phyloP scores from a whole-genome alignment of 305 asterid genomes.

The Fraxinus paxiana region DNA sequence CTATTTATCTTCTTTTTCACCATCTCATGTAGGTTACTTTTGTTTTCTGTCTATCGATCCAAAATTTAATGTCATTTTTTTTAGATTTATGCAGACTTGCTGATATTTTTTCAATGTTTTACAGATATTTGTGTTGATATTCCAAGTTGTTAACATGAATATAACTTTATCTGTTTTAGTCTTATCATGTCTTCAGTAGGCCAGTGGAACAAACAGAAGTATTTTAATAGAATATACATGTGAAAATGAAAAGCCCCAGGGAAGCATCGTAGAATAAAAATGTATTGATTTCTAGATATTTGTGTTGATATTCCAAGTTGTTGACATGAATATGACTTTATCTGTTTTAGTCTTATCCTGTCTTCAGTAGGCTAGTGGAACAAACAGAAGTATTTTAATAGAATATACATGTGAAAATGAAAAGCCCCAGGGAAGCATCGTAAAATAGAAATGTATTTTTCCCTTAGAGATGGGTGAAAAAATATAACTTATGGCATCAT shows the following conservation, averaged over 20 bases:
- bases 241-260: neutral
- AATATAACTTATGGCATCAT: neutral
- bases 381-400: constrained; percentile 12
- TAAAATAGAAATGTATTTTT: constrained; percentile 4
- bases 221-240: constrained; percentile 10
- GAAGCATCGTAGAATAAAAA: constrained; percentile 1
- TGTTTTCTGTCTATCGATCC: constrained; percentile 21
- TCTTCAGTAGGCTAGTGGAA: constrained; percentile 22
- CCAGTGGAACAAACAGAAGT: constrained; percentile 18
- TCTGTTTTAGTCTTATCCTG: neutral
- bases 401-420: neutral
- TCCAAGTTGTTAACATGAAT: constrained; percentile 5
- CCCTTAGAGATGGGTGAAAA: constrained; percentile 5
- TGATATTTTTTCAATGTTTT: neutral
- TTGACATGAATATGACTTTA: neutral
- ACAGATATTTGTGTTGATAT: constrained; percentile 2
- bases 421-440: neutral
- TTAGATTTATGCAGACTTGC: constrained; percentile 6
- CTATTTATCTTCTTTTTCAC: constrained; percentile 82
- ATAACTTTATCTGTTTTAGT: neutral
- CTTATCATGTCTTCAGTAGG: constrained; percentile 5
- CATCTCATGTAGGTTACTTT: constrained; percentile 77
- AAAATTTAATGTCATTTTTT: constrained; percentile 18
- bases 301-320: constrained; percentile 8
- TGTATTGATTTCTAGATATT: neutral